These are phyloP conservation scores for Lycium ferocissimum DNA, from an alignment of 257 asterid genomes.

Conservation along the genomic window DNA sequence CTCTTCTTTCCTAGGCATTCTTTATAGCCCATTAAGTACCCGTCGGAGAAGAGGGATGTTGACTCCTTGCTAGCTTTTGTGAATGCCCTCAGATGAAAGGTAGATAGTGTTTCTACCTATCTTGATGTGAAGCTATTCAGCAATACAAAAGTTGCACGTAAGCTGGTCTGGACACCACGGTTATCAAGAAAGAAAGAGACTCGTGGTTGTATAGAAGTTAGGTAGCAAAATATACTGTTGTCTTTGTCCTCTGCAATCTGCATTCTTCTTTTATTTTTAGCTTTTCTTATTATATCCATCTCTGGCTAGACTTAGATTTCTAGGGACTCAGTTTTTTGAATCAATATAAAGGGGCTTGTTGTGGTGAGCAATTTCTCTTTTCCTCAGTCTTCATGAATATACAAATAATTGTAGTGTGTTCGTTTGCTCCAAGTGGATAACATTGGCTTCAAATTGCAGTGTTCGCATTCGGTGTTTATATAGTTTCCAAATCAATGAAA, in stretches of 20 bases:
- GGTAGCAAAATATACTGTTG: neutral
- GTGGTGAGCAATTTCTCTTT: neutral
- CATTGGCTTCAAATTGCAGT: neutral
- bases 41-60: too few relatives aligned
- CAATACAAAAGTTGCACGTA: too few relatives aligned
- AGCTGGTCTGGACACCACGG: too few relatives aligned
- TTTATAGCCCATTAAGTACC: slow-evolving; percentile 63
- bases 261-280: slow-evolving; percentile 25
- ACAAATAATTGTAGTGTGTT: neutral
- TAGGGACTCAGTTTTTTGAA: neutral
- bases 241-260: slow-evolving; percentile 22
- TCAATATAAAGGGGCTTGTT: neutral
- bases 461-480: too few relatives aligned
- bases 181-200: neutral
- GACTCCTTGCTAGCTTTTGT: slow-evolving; percentile 76
- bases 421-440: neutral
- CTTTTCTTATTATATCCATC: neutral
- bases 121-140: slow-evolving; percentile 10
- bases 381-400: neutral
- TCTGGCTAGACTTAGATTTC: neutral
- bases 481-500: too few relatives aligned
- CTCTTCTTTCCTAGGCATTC: slow-evolving; percentile 75
- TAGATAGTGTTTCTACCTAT: neutral
- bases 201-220: neutral
- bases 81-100: slow-evolving; percentile 58